Evolutionary conservation across 2,329 filamentous ascomycete genomes (phyloP), one percentile per base, ranked within the genome.

Genomic region (Diatrype stigma): DNA sequence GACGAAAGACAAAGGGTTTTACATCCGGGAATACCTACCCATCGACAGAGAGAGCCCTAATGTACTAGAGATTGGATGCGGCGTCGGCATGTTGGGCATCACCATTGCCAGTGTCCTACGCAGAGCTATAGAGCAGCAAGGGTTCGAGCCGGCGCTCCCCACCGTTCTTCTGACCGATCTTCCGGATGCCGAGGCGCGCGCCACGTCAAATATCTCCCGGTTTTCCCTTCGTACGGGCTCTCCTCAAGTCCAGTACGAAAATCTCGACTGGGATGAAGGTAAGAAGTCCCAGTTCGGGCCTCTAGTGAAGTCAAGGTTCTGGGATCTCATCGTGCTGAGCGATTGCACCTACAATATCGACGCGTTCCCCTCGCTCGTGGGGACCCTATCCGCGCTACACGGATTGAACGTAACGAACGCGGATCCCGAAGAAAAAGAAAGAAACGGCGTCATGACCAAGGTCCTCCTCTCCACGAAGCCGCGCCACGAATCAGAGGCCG

Each of bases 311-410:
- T 65, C 69, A 1, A 66, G 63, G 2, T 53, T 63, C 2, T 84
- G 79, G 79, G 75, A 82, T 52, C 64, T 82, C 5, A 60, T 82
- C 45, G 69, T 81, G 48, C 67, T 84, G 21, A 82, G 79, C 61
- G 81, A 84, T 63, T 82, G 81, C 71, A 83, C 80, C 0, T 84
- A 84, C 69, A 84, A 84, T 54, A 75, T 74, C 48, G 80, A 83
- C 60, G 76, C 74, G 55, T 66, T 84, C 23, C 74, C 77, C 1
- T 72, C 77, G 2, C 70, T 84, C 21, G 75, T 82, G 3, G 72
- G 72, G 47, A 82, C 80, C 1, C 65, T 83, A 34, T 74, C 74
- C 2, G 72, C 75, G 2, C 60, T 84, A 11, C 77, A 81, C 53
- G 49, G 52, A 2, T 59, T 63, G 8, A 77, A 73, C 21, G 32